A percentile compares a stretch with the other conserved stretches of the same genome.
phyloP scores from a whole-genome alignment of 352 stramenopile species.

The Globisporangium heterothallicum region DNA sequence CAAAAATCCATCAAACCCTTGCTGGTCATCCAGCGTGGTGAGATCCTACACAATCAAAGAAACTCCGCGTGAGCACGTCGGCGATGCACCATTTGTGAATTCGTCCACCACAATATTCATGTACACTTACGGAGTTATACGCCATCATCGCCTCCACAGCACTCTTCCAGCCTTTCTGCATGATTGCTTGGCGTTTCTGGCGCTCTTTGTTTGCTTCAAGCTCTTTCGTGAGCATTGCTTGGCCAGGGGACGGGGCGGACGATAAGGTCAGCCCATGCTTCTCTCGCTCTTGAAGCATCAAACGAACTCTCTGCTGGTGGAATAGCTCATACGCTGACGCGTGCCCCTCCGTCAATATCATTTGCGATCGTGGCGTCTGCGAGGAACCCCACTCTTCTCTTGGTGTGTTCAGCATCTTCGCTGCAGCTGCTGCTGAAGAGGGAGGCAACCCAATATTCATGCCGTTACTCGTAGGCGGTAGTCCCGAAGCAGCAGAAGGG shows the following conservation, averaged over 20 bases:
- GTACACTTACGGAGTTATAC: constrained; percentile 52
- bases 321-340: constrained; percentile 84
- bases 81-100: not conserved
- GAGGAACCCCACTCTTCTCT: constrained; percentile 85
- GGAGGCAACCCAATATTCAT: constrained; percentile 31
- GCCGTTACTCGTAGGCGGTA: not conserved
- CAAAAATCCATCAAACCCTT: constrained; percentile 55
- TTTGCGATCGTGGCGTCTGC: constrained; percentile 75
- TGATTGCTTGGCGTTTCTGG: constrained; percentile 83
- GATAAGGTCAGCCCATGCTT: constrained; percentile 75
- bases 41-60: constrained; percentile 27
- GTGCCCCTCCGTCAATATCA: constrained; percentile 79
- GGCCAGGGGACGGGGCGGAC: constrained; percentile 70
- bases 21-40: constrained; percentile 45
- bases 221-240: constrained; percentile 86
- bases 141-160: constrained; percentile 79
- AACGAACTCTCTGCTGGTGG: constrained; percentile 74
- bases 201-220: constrained; percentile 85
- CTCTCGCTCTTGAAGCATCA: constrained; percentile 84
- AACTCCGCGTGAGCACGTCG: not conserved
- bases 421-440: constrained; percentile 29
- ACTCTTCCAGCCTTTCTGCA: constrained; percentile 87
- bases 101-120: not conserved
- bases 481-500: constrained; percentile 2
- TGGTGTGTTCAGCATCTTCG: constrained; percentile 58